These are phyloP conservation scores for Ceratobasidium sp. DNA, from an alignment of 1,284 basidiomycete species.

Conservation along the genomic window DNA sequence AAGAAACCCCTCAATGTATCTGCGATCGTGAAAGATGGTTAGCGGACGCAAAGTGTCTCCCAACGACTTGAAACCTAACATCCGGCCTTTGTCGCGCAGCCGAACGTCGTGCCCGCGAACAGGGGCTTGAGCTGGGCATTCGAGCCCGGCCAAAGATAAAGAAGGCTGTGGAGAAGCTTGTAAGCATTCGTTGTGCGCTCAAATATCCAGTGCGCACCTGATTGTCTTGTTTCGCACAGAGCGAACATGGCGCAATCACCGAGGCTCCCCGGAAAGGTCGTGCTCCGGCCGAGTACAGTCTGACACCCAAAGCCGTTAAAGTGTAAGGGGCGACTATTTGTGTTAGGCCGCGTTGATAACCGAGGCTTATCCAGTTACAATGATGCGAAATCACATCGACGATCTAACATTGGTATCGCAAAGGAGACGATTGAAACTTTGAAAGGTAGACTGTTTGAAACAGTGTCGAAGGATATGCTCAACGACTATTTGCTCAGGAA, in stretches of 20 bases:
- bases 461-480: not conserved
- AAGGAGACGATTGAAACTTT: constrained; percentile 20
- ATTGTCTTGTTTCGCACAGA: not conserved
- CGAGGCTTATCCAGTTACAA: constrained; percentile 8
- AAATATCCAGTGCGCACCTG: not conserved
- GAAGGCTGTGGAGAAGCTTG: constrained; percentile 34
- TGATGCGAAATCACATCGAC: constrained; percentile 26
- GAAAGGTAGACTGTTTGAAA: constrained; percentile 25
- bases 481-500: not conserved
- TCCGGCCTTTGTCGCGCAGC: not conserved
- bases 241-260: constrained; percentile 12
- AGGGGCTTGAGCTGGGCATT: constrained; percentile 32
- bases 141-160: constrained; percentile 31
- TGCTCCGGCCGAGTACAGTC: constrained; percentile 13
- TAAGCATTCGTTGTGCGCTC: not conserved
- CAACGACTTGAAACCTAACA: not conserved
- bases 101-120: constrained; percentile 33
- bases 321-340: not conserved
- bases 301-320: constrained; percentile 31
- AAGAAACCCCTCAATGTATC: constrained; percentile 38
- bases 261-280: constrained; percentile 36
- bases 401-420: constrained; percentile 27
- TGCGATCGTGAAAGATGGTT: constrained; percentile 32
- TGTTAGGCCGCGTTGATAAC: not conserved
- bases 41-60: not conserved